Evolutionary conservation across 2,329 filamentous ascomycete genomes (phyloP).

Genomic region (Aspergillus sp.): DNA sequence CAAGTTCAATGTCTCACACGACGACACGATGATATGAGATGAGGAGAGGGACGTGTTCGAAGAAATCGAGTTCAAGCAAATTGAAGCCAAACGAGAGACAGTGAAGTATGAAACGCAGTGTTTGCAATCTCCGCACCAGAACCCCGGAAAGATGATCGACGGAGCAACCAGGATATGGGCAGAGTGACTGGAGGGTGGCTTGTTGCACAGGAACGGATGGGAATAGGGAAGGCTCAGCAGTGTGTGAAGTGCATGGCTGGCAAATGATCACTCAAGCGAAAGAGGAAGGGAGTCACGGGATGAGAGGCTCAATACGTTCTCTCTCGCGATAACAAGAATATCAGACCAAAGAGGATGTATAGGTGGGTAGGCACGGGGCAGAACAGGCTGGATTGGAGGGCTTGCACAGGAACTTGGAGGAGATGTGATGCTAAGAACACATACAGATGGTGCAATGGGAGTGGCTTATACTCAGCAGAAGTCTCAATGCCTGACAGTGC

Average conservation of each 20-base stretch:
- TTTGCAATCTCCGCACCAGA: neutral
- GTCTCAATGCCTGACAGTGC: neutral
- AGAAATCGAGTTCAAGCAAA: no score
- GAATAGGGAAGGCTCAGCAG: conserved; percentile 9
- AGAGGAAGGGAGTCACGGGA: neutral
- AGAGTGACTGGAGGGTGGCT: neutral
- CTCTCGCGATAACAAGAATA: neutral
- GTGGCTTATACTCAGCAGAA: neutral
- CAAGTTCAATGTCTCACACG: neutral
- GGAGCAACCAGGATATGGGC: neutral
- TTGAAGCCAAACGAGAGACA: neutral
- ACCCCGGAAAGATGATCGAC: neutral
- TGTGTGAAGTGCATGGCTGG: conserved; percentile 7
- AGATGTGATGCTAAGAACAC: neutral
- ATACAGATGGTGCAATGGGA: neutral
- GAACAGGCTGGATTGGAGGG: neutral
- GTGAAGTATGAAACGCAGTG: neutral
- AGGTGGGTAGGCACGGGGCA: conserved; percentile 7
- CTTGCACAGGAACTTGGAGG: neutral
- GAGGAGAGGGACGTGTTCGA: neutral
- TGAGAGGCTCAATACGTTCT: neutral
- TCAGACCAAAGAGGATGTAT: conserved; percentile 12
- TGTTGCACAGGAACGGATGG: conserved; percentile 6
- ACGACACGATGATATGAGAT: neutral
- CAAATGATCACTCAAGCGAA: neutral